Evolutionary conservation across 805 yeast species (phyloP), one percentile per base, ranked within the genome.

Genomic region (Ogataea ramenticola): DNA sequence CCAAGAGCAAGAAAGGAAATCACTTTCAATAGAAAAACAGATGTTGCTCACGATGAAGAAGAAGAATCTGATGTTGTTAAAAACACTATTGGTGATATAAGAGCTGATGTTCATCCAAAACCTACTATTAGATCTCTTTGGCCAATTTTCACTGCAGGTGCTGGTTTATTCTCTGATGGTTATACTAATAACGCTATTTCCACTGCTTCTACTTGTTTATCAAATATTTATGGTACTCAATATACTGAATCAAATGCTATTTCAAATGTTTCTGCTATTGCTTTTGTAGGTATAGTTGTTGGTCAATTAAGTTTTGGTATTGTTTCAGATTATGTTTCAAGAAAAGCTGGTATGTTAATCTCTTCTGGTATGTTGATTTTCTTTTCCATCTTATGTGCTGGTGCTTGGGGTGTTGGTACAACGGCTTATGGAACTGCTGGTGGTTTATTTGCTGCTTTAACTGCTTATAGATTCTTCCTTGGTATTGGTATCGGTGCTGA

Each of bases 401-500:
- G 87, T 44, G 78, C 87, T 17, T 91, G 96, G 96, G 96, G 96
- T 56, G 78, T 70, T 11, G 76, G 74, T 35, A 62, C 66, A 2
- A 36, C 58, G 43, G 55, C 61, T 33, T 40, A 51, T 17, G 82
- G 82, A 39, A 67, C 79, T 31, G 75, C 86, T 3, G 70, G 75
- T 41, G 96, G 96, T 34, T 74, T 90, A 70, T 77, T 91, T 49
- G 82, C 88, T 15, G 91, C 93, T 19, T 66, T 90, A 43, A 86
- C 95, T 9, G 83, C 82, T 10, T 87, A 83, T 62, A 76, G 98
- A 63, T 86, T 86, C 63, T 82, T 90, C 65, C 67, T 90, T 42
- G 98, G 98, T 66, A 70, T 87, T 50, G 95, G 90, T 55, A 86
- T 91, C 54, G 98, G 98, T 55, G 90, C 95, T 41, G 98, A 90